A percentile compares a stretch with the other conserved stretches of the same genome.
phyloP scores from a whole-genome alignment of 2,329 filamentous ascomycete genomes.

The Claviceps sp. region DNA sequence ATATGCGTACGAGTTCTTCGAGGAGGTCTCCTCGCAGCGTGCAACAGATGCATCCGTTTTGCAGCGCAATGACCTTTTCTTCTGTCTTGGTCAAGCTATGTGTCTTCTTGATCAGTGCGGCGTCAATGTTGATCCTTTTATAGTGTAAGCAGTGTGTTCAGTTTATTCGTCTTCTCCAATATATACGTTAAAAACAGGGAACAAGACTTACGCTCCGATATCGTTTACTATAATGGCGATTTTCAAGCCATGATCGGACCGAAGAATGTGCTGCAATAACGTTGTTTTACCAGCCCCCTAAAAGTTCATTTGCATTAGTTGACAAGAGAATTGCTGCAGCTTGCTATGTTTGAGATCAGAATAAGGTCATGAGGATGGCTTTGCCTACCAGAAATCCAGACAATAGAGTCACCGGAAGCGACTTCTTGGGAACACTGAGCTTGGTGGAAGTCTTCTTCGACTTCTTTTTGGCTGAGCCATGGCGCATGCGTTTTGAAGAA shows the following conservation, averaged over 20 bases:
- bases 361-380: too few species aligned
- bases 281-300: slow-evolving; percentile 61
- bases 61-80: slow-evolving; percentile 53
- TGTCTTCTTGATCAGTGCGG: slow-evolving; percentile 42
- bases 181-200: background rate
- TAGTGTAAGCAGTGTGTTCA: background rate
- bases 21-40: slow-evolving; percentile 59
- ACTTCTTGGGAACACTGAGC: slow-evolving; percentile 8
- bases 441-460: slow-evolving; percentile 2
- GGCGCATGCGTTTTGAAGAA: background rate
- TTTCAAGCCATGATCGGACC: slow-evolving; percentile 50
- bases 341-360: too few species aligned
- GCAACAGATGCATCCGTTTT: slow-evolving; percentile 68
- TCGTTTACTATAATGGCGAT: slow-evolving; percentile 66
- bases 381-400: slow-evolving; percentile 20
- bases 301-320: too few species aligned
- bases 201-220: slow-evolving; percentile 41
- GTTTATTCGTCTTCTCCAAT: background rate
- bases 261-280: slow-evolving; percentile 54
- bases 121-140: slow-evolving; percentile 49
- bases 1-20: slow-evolving; percentile 51
- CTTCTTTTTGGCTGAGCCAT: background rate
- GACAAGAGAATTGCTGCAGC: too few species aligned
- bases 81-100: slow-evolving; percentile 44
- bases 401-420: slow-evolving; percentile 21